phyloP scores from a whole-genome alignment of 495 filamentous ascomycete species.

The Apodospora peruviana region DNA sequence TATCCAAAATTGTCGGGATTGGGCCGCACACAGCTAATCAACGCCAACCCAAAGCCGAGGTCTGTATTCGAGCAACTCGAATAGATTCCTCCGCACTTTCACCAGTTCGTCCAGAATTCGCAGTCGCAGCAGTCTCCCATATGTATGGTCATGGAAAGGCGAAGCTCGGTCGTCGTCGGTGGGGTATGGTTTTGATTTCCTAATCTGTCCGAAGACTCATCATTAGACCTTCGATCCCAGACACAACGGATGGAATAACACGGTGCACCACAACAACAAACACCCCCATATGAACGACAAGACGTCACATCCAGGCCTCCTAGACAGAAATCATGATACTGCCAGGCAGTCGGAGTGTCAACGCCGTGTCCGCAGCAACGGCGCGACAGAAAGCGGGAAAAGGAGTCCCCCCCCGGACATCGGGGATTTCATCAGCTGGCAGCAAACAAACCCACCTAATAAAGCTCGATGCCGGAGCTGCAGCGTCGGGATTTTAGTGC shows the following conservation, averaged over 20 bases:
- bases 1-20: background rate
- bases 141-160: too few relatives aligned
- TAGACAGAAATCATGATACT: background rate
- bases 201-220: conserved; percentile 20
- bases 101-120: background rate
- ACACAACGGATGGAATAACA: background rate
- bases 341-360: background rate
- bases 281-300: background rate
- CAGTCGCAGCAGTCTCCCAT: background rate
- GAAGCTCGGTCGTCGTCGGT: background rate
- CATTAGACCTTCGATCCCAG: conserved; percentile 13
- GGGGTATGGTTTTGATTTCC: conserved; percentile 3
- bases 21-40: background rate
- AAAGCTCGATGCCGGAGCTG: background rate
- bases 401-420: conserved; percentile 1
- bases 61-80: background rate
- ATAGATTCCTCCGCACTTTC: background rate
- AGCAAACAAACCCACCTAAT: conserved; percentile 17
- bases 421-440: conserved; percentile 12
- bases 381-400: background rate
- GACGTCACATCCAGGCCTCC: background rate
- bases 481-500: too few relatives aligned
- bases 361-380: background rate
- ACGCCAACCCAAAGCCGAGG: background rate
- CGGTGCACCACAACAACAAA: background rate